Percentiles rank a stretch among this genome's conserved stretches.
Evolutionary conservation across 2,329 filamentous ascomycete species (phyloP).

Genomic region (Claviceps digitariae): DNA sequence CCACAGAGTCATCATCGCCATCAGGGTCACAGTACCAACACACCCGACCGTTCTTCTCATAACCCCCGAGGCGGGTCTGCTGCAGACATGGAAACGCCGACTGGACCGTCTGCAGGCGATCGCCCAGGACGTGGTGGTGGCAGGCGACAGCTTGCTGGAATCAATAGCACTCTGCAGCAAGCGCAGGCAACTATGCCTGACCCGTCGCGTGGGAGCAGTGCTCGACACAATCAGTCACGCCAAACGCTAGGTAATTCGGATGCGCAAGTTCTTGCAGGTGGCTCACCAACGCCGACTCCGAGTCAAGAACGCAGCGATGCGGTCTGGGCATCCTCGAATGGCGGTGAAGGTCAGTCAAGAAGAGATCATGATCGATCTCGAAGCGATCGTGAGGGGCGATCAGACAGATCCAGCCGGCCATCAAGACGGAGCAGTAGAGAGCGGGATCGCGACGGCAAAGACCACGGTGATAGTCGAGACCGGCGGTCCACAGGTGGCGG

Average conservation of each 20-base stretch:
- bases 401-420: slow-evolving; percentile 26
- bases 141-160: slow-evolving; percentile 42
- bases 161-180: slow-evolving; percentile 44
- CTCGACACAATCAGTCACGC: slow-evolving; percentile 20
- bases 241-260: slow-evolving; percentile 38
- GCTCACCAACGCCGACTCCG: slow-evolving; percentile 36
- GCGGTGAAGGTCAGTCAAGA: slow-evolving; percentile 16
- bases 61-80: slow-evolving; percentile 8
- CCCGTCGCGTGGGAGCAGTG: slow-evolving; percentile 21
- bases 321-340: slow-evolving; percentile 20
- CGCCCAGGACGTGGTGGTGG: slow-evolving; percentile 25
- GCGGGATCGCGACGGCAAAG: slow-evolving; percentile 33
- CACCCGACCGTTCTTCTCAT: slow-evolving; percentile 13
- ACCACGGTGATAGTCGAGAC: slow-evolving; percentile 31
- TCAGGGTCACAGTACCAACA: slow-evolving; percentile 14
- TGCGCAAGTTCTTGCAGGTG: slow-evolving; percentile 41
- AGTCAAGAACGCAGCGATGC: slow-evolving; percentile 35
- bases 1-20: slow-evolving; percentile 17
- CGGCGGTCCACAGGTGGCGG: slow-evolving; percentile 23
- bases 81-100: slow-evolving; percentile 18
- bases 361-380: slow-evolving; percentile 29
- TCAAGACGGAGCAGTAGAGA: slow-evolving; percentile 38
- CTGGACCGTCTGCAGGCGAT: slow-evolving; percentile 23
- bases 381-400: slow-evolving; percentile 27
- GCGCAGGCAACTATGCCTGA: slow-evolving; percentile 30